Base-by-base conservation (phyloP, 257 asterid genomes). In the Coffea canephora region DNA sequence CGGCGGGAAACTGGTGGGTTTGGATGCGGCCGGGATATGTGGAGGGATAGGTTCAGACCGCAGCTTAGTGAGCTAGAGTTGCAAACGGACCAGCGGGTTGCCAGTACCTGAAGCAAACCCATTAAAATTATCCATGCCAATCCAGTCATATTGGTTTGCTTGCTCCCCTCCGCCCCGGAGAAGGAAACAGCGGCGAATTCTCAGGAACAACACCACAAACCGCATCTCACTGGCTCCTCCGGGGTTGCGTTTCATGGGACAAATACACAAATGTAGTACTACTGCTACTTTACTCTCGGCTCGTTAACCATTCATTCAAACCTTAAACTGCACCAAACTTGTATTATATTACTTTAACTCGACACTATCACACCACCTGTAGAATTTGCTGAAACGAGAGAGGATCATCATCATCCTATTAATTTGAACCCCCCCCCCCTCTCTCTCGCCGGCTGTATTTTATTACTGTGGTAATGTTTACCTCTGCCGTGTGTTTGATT, bases 21-120 rank as follows among this genome's bases (percentile, higher is more conserved):
- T 76, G 90, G 81, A 76, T 59, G 43, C 71, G 89, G 89, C 45
- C 82, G 52, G 16, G 89, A 86, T 75, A 10, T 87, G n/a, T 92
- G 97, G 97, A 75, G 46, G 31, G 81, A 77, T 8, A 89, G 85
- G 69, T 81, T 92, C 75, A 89, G 79, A 73, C 89, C 91, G 1
- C 69, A 79, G 39, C 78, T 89, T 54, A 55, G 46, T 71, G 86
- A 84, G 55, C 85, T 89, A 62, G 84, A 85, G 34, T 85, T 85
- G 61, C 66, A 57, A 74, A 84, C 78, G 66, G 75, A 74, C 21
- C 49, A 41, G 3, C 50, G 65, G 79, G 69, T 62, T 62, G 65
- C 80, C 55, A 45, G 86, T 75, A 43, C n/a, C 48, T 74, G 61
- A 65, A 65, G 39, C 43, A 31, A 13, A 41, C 43, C 31, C 34